Evolutionary conservation across 2,329 filamentous ascomycete genomes (phyloP).

Genomic region (Microcera coccophila): DNA sequence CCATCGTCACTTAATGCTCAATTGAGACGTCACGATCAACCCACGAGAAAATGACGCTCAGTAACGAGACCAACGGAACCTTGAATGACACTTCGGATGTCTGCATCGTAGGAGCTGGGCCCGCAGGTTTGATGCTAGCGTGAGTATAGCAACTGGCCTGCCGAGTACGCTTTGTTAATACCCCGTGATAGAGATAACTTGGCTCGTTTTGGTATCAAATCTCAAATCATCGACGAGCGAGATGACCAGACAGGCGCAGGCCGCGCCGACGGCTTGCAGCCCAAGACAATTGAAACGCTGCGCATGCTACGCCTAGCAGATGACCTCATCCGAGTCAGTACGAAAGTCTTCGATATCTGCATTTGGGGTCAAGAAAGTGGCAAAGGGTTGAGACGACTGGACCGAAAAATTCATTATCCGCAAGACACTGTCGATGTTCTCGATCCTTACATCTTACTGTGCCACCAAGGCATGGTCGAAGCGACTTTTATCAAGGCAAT

Average conservation of each 20-base stretch:
- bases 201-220: slow-evolving; percentile 61
- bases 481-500: slow-evolving; percentile 65
- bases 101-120: slow-evolving; percentile 52
- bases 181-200: slow-evolving; percentile 37
- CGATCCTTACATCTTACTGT: slow-evolving; percentile 53
- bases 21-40: no score
- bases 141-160: neutral
- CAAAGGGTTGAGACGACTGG: slow-evolving; percentile 53
- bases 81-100: slow-evolving; percentile 34
- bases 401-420: slow-evolving; percentile 65
- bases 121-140: slow-evolving; percentile 51
- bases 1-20: no score
- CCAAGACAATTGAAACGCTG: slow-evolving; percentile 73
- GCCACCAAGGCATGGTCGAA: slow-evolving; percentile 73
- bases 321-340: slow-evolving; percentile 59
- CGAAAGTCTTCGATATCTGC: slow-evolving; percentile 67
- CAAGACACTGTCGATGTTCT: slow-evolving; percentile 49
- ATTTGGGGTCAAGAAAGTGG: slow-evolving; percentile 59
- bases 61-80: no score
- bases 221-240: slow-evolving; percentile 63
- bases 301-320: slow-evolving; percentile 66
- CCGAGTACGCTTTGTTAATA: neutral
- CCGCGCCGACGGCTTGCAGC: slow-evolving; percentile 67
- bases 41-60: no score
- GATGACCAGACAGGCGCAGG: slow-evolving; percentile 63